These are phyloP conservation scores for Coemansia sp. DNA, from an alignment of 192 early-diverging fungal genomes.

Conservation along the genomic window DNA sequence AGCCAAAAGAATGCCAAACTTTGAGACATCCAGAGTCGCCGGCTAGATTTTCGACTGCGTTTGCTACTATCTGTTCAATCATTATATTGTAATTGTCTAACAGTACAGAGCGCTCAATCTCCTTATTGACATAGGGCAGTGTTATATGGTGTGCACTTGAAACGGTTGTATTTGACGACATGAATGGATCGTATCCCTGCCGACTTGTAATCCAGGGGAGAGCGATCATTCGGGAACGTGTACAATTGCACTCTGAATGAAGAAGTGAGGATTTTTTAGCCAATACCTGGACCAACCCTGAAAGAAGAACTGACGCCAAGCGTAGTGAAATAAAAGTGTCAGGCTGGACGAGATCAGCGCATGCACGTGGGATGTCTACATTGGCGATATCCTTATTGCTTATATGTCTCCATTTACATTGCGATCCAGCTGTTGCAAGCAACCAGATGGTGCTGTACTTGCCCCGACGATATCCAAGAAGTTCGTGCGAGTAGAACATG, in stretches of 20 bases:
- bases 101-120: neutral
- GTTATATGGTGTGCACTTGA: conserved; percentile 22
- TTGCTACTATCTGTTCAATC: too few species aligned
- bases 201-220: conserved; percentile 33
- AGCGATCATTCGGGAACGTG: conserved; percentile 26
- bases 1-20: conserved; percentile 3
- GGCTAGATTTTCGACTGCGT: neutral
- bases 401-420: conserved; percentile 18
- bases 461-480: conserved; percentile 32
- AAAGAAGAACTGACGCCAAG: conserved; percentile 30
- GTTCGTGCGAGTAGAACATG: conserved; percentile 52
- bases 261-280: conserved; percentile 22
- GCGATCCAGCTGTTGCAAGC: conserved; percentile 19
- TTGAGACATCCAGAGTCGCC: neutral
- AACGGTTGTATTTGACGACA: conserved; percentile 21
- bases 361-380: conserved; percentile 35
- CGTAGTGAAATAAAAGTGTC: conserved; percentile 33
- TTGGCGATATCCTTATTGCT: conserved; percentile 23
- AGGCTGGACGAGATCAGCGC: conserved; percentile 27
- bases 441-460: conserved; percentile 44
- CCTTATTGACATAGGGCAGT: conserved; percentile 1
- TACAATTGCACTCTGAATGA: conserved; percentile 23
- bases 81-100: neutral
- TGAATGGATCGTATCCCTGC: conserved; percentile 26
- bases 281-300: conserved; percentile 29